Conservation (phyloP, 495 filamentous ascomycete genomes). For the Usnea hakonensis region DNA sequence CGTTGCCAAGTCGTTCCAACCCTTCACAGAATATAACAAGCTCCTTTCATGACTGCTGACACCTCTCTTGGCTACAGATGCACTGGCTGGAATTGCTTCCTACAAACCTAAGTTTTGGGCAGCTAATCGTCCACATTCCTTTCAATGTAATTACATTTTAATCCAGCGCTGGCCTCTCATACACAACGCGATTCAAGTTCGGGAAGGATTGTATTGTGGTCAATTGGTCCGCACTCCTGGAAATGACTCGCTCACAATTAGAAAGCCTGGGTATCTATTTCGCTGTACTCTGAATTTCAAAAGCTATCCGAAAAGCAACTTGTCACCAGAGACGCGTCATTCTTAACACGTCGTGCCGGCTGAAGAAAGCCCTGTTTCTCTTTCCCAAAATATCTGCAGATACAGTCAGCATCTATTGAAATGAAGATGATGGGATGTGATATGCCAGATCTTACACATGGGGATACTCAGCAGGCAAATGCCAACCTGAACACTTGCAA, state of each 20-base stretch:
- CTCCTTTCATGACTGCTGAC: too few relatives aligned
- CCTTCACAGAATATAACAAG: too few relatives aligned
- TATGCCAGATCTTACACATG: slow-evolving; percentile 56
- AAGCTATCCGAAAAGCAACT: background rate
- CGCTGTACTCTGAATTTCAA: background rate
- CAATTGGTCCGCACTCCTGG: too few relatives aligned
- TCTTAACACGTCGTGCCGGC: slow-evolving; percentile 62
- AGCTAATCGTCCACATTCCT: too few relatives aligned
- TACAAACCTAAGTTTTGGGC: too few relatives aligned
- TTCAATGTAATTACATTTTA: too few relatives aligned
- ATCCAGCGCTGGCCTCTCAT: too few relatives aligned
- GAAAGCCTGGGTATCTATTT: slow-evolving; percentile 3
- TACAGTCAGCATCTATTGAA: slow-evolving; percentile 5
- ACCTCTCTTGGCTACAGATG: too few relatives aligned
- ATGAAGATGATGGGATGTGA: background rate
- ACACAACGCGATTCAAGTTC: too few relatives aligned
- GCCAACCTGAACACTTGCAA: slow-evolving; percentile 68
- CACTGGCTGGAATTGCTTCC: too few relatives aligned
- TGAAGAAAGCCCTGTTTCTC: slow-evolving; percentile 61
- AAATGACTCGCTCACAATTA: background rate
- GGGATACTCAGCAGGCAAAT: slow-evolving; percentile 66
- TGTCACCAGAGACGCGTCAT: slow-evolving; percentile 38
- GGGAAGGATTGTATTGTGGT: too few relatives aligned
- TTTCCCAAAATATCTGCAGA: slow-evolving; percentile 73
- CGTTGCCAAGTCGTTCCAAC: too few relatives aligned